Conservation (phyloP, 2,329 filamentous ascomycete genomes). For the Pseudogymnoascus verrucosus region DNA sequence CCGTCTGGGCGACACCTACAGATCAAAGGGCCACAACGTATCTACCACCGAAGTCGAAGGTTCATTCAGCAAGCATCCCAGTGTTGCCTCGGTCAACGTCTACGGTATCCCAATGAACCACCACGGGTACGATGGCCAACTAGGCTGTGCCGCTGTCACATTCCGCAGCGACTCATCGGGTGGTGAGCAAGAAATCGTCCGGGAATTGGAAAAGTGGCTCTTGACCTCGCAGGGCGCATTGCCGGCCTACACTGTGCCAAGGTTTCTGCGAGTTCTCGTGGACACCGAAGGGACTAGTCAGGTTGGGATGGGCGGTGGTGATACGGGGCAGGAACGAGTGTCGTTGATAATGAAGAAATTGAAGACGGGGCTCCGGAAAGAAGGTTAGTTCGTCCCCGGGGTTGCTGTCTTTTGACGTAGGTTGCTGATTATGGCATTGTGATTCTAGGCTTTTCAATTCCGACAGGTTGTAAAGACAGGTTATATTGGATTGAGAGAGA, state of each 20-base stretch:
- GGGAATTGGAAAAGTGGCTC: background rate
- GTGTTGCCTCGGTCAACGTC: background rate
- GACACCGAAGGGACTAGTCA: background rate
- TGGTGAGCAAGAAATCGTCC: background rate
- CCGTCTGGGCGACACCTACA: background rate
- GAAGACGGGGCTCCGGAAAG: background rate
- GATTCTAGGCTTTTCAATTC: background rate
- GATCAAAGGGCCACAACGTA: background rate
- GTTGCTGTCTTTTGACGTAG: background rate
- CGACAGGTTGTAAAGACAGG: background rate
- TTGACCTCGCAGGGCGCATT: background rate
- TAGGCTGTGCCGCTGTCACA: background rate
- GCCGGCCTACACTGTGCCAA: background rate
- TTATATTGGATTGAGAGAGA: background rate
- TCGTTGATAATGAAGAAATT: background rate
- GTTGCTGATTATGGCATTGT: background rate
- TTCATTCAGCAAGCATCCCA: background rate
- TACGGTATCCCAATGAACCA: background rate
- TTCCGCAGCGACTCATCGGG: background rate
- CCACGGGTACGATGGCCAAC: background rate
- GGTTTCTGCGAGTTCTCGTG: background rate
- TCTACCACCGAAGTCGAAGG: background rate
- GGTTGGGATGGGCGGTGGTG: background rate
- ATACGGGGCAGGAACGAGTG: background rate
- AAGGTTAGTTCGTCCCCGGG: background rate